phyloP scores from a whole-genome alignment of 2,329 filamentous ascomycete species.

The Aureobasidium sp. region DNA sequence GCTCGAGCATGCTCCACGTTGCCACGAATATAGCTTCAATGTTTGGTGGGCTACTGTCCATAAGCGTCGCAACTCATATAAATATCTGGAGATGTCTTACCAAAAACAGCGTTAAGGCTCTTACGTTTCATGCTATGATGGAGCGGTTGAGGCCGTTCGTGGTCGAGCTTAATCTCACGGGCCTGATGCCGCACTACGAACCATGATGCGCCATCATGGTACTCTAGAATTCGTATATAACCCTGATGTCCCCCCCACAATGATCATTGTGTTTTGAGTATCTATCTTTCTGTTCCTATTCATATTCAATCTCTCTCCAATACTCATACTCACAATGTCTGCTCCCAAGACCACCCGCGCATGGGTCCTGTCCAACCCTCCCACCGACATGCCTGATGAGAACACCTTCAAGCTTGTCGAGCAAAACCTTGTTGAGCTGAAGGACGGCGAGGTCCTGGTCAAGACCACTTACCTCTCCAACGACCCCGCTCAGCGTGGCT shows the following conservation, averaged over 20 bases:
- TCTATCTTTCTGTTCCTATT: not conserved
- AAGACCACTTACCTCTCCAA: constrained; percentile 42
- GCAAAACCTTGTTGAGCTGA: constrained; percentile 26
- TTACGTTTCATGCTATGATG: not conserved
- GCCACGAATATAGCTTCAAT: not conserved
- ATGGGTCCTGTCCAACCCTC: constrained; percentile 7
- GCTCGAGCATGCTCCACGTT: not conserved
- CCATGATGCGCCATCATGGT: not conserved
- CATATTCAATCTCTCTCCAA: not conserved
- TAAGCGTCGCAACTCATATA: constrained; percentile 1
- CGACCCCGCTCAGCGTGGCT: constrained; percentile 45
- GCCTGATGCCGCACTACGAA: not conserved
- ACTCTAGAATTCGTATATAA: not conserved
- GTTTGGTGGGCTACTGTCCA: not conserved
- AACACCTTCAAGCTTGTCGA: constrained; percentile 29
- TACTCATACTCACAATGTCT: constrained; percentile 1
- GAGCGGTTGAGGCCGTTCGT: not conserved
- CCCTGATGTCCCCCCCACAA: not conserved
- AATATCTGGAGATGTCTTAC: constrained; percentile 8
- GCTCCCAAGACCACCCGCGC: not conserved
- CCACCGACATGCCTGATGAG: constrained; percentile 10
- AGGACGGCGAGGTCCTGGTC: constrained; percentile 36
- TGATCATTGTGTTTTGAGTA: not conserved
- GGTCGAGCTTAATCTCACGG: not conserved
- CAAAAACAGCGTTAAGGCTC: not conserved